Percentiles rank a stretch among this genome's conserved stretches.
These are phyloP conservation scores for Yamadazyma membranifaciens DNA, from an alignment of 1,139 yeast genomes.

Conservation along the genomic window DNA sequence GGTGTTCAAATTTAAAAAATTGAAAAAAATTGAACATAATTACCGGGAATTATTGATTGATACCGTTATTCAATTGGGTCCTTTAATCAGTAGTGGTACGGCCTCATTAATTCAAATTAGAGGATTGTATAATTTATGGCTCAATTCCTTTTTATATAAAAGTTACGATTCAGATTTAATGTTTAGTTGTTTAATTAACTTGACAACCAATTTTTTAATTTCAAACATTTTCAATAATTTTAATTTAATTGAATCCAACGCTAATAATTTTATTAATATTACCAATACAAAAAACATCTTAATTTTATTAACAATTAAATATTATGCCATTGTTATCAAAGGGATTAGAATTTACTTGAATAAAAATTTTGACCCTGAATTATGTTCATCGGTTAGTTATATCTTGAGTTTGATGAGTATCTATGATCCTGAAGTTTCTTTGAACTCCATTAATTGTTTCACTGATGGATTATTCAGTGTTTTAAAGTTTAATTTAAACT, in stretches of 20 bases:
- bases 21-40: conserved; percentile 16
- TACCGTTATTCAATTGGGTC: conserved; percentile 17
- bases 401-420: conserved; percentile 42
- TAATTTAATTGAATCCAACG: conserved; percentile 13
- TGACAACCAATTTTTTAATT: conserved; percentile 41
- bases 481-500: conserved; percentile 28
- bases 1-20: conserved; percentile 14
- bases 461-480: conserved; percentile 43
- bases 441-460: conserved; percentile 39
- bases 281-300: conserved; percentile 25
- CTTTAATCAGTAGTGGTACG: conserved; percentile 26
- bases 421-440: conserved; percentile 46
- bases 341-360: conserved; percentile 32
- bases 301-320: conserved; percentile 30
- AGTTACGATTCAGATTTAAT: conserved; percentile 26
- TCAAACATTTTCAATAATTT: conserved; percentile 30
- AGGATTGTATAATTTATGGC: conserved; percentile 32
- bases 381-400: conserved; percentile 39
- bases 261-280: conserved; percentile 16
- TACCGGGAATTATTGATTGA: conserved; percentile 17
- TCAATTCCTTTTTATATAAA: conserved; percentile 30
- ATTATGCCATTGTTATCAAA: conserved; percentile 39
- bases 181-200: conserved; percentile 40
- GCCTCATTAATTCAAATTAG: conserved; percentile 32
- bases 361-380: conserved; percentile 29